Evolutionary conservation across 805 yeast genomes (phyloP), one percentile per base, ranked within the genome.

Genomic region (Priceomyces medius): DNA sequence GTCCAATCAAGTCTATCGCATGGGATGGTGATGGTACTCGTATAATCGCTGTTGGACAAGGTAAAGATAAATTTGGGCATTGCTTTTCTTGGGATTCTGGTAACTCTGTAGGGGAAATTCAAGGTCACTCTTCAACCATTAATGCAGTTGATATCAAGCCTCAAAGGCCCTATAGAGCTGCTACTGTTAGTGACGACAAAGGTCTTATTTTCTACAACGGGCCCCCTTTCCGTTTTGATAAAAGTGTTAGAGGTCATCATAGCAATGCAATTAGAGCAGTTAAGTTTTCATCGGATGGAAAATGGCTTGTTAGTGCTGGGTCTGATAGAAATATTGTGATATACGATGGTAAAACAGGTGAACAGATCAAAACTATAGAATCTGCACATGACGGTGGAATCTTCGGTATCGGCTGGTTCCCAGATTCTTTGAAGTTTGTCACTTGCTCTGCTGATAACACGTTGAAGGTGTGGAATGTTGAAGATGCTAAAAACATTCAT

Each of bases 71-170:
- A 46, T 90, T 79, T 57, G 99, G 98, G 5, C 96, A 85, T 51
- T 89, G 95, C 48, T 88, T 91, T 61, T 80, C 96, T 6, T 85
- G 85, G 77, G 99, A 93, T 58, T 78, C 96, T 1, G 99, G 99
- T 46, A 93, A 93, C 64, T 80, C 97, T n/a, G 81, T 93, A 33
- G 99, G 99, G 41, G 98, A 93, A 58, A 83, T 91, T 53, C 81
- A 89, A 37, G 99, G 99, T 18, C 99, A 93, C 59, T 76, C 91
- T 13, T 82, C 88, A 19, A 79, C 77, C 35, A 80, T 91, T 56
- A 88, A 86, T 56, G 88, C 93, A 0, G 96, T 89, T 16, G 80
- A 85, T 43, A 83, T 91, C 49, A 83, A 85, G 56, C 88, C 90
- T 16, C 79, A 76, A 48, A 79, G 99, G 63, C 99, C 99, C 7